Percentiles rank a stretch among this genome's conserved stretches.
These are phyloP conservation scores for Echium plantagineum DNA, from an alignment of 257 asterid genomes.

Conservation along the genomic window DNA sequence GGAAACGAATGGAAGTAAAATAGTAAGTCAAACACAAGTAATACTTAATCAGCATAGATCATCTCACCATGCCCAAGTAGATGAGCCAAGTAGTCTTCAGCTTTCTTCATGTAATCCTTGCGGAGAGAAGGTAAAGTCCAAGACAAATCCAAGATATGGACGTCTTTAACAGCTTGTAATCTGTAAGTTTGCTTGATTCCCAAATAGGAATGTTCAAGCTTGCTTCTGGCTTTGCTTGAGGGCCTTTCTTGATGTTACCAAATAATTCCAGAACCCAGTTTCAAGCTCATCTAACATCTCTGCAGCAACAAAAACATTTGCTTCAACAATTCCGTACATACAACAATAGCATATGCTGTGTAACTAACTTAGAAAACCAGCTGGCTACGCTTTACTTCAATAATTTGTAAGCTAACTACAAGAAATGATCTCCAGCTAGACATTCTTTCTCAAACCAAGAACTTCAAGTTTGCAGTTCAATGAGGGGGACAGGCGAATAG, in stretches of 20 bases:
- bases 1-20: background rate
- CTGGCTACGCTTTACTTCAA: background rate
- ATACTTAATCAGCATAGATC: constrained; percentile 7
- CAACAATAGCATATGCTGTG: background rate
- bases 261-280: constrained; percentile 79
- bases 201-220: constrained; percentile 55
- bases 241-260: constrained; percentile 59
- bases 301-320: constrained; percentile 26
- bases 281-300: constrained; percentile 81
- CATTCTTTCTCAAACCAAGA: background rate
- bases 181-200: constrained; percentile 72
- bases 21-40: background rate
- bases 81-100: constrained; percentile 91
- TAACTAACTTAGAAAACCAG: background rate
- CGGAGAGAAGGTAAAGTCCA: constrained; percentile 90
- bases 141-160: constrained; percentile 77
- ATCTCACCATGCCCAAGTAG: constrained; percentile 90
- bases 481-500: background rate
- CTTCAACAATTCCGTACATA: background rate
- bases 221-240: constrained; percentile 34
- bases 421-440: background rate
- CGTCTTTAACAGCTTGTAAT: constrained; percentile 91
- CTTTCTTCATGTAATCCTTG: constrained; percentile 71
- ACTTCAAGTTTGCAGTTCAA: background rate
- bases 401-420: background rate